Evolutionary conservation across 2,329 filamentous ascomycete genomes (phyloP), one percentile per base, ranked within the genome.

Genomic region (Pestalotiopsis fici): DNA sequence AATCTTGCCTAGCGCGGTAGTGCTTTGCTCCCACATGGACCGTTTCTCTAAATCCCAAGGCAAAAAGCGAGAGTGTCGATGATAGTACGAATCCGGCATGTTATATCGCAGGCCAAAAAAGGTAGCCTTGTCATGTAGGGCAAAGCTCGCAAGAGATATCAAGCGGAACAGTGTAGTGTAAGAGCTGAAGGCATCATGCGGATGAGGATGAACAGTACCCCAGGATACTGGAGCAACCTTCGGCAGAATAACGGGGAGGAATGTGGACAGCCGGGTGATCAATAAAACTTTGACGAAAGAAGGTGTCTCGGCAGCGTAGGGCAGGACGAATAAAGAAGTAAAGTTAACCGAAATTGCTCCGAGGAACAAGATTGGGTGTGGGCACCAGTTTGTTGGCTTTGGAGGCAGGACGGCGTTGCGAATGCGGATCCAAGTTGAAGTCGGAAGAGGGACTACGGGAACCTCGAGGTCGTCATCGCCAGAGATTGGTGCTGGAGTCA

Each of bases 401-500:
- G 74, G 76, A 35, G 83, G 71, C 1, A 83, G 12, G 11, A 54
- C 13, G 67, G 68, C 70, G 43, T 77, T 67, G 50, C 76, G 69
- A 65, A 78, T 55, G 60, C 73, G 74, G 60, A 70, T 71, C 69
- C 75, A 78, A 67, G 67, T 72, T 12, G 80, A 78, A 6, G 67
- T 67, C 68, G 74, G 70, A 72, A 78, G 57, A 68, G 74, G 70
- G 66, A 74, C 54, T 67, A 76, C 59, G 63, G 73, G 67, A 71
- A 77, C 23, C 67, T 73, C 65, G 66, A 74, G 74, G 73, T 78
- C 64, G 15, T 71, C 67, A 7, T 69, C 70, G 23, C 68, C 68
- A 3, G 74, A 75, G 12, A 86, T 68, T 1, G 86, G 84, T 4
- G 84, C 74, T 1, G 87, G 87, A 0, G 85, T 88, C 28, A 89